Percentiles rank a stretch among this genome's conserved stretches.
Conservation (phyloP, 208 protist genomes). For the Trypanosoma platydactyli region DNA sequence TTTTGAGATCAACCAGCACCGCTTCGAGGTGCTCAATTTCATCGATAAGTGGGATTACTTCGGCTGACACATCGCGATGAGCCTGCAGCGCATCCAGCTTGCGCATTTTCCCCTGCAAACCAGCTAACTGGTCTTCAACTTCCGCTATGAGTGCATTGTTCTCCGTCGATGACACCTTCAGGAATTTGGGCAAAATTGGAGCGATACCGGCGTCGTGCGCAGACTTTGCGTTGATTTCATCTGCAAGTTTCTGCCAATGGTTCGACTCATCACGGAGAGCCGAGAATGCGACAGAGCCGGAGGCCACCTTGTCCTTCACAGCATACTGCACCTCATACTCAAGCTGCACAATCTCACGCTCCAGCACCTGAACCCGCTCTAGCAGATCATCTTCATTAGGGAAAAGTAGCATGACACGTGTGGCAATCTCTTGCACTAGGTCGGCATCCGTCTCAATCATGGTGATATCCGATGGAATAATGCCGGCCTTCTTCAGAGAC, state of each 20-base stretch:
- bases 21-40: slow-evolving; percentile 66
- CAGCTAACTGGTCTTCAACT: slow-evolving; percentile 53
- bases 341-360: slow-evolving; percentile 70
- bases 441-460: slow-evolving; percentile 75
- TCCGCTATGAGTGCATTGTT: slow-evolving; percentile 52
- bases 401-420: slow-evolving; percentile 70
- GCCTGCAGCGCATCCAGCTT: slow-evolving; percentile 67
- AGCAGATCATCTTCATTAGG: slow-evolving; percentile 60
- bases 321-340: slow-evolving; percentile 88
- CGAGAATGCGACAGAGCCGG: slow-evolving; percentile 55
- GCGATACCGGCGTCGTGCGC: slow-evolving; percentile 80
- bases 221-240: slow-evolving; percentile 66
- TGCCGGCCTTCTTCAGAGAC: slow-evolving; percentile 60
- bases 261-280: slow-evolving; percentile 69
- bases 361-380: slow-evolving; percentile 55
- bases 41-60: slow-evolving; percentile 73
- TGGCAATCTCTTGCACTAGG: slow-evolving; percentile 81
- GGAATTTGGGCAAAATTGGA: slow-evolving; percentile 33
- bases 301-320: slow-evolving; percentile 68
- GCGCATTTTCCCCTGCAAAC: slow-evolving; percentile 49
- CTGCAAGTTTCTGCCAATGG: slow-evolving; percentile 66
- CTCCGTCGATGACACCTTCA: slow-evolving; percentile 20
- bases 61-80: slow-evolving; percentile 69
- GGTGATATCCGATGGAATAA: slow-evolving; percentile 47
- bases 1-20: slow-evolving; percentile 51